Base-by-base conservation (phyloP, 2,329 filamentous ascomycete genomes). In the Diaporthe ilicicola region DNA sequence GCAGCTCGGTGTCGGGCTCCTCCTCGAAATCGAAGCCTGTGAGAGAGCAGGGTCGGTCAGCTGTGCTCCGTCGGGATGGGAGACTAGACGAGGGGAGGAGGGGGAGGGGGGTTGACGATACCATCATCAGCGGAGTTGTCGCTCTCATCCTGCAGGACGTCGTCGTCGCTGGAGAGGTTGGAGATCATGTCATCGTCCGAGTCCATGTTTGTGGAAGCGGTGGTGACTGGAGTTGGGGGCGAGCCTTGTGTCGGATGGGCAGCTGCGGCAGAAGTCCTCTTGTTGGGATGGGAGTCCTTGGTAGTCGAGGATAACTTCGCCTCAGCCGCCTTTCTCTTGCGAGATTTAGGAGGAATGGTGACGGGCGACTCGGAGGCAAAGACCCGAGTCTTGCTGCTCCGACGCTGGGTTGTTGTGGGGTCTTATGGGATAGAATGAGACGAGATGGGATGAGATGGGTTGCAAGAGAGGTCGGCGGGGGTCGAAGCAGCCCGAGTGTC, bases 141-240 rank as follows among this genome's bases (percentile, higher is more conserved):
- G 76, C 93, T 94, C 72, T 93, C 91, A 77, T 94, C 93, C 74
- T 92, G 88, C 81, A 92, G 87, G 72, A 94, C 89, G 74, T 93
- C 91, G 69, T 92, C 91, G 51, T 91, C 92, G 78, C 93, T 97
- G 51, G 93, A 95, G 76, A 91, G 87, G 78, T 91, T 90, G 76
- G 93, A 97, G 88, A 96, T 92, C 81, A 95, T 95, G 72, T 98
- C 95, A 78, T 98, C 94, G 77, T 98, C 95, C 10, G 95, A 98
- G 84, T 97, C 94, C 95, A 98, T 98, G 74, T 85, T 89, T 81
- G 84, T 84, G 65, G 83, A 86, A 27, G 79, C 78, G n/a, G 81
- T 84, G 61, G 89, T 91, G 71, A 87, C 81, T 34, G 89, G 87
- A 6, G 88, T 89, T 19, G 88, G 88, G 27, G 90, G 89, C 50